Conservation (phyloP, 2,329 filamentous ascomycete genomes). For the Aspergillus clavatus region DNA sequence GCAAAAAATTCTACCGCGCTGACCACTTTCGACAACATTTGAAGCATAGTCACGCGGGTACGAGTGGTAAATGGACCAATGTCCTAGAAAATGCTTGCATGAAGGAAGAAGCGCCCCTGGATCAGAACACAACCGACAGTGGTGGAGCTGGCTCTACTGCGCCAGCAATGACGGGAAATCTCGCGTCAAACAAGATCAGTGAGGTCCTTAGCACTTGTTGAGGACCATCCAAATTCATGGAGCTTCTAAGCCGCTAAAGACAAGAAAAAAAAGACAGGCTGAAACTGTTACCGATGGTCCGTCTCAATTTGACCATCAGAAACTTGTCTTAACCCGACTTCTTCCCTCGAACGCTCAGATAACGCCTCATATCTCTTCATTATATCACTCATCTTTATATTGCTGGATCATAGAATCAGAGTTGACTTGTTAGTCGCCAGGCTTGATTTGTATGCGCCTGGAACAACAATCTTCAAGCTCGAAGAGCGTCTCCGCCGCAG, state of each 20-base stretch:
- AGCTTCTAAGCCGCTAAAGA: not conserved
- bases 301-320: not conserved
- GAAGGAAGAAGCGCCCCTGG: slow-evolving; percentile 64
- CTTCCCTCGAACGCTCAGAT: not conserved
- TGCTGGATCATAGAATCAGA: not conserved
- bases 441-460: not conserved
- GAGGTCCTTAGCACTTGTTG: slow-evolving; percentile 28
- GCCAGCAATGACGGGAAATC: slow-evolving; percentile 11
- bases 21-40: slow-evolving; percentile 98
- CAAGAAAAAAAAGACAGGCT: too few species aligned
- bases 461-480: too few species aligned
- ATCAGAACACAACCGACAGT: slow-evolving; percentile 16
- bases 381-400: not conserved
- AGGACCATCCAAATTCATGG: slow-evolving; percentile 10
- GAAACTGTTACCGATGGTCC: not conserved
- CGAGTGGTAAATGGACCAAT: slow-evolving; percentile 98
- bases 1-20: slow-evolving; percentile 95
- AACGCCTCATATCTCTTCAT: too few species aligned
- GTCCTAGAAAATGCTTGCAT: slow-evolving; percentile 96
- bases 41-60: slow-evolving; percentile 94
- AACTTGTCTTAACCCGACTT: not conserved
- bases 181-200: slow-evolving; percentile 26
- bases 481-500: too few species aligned
- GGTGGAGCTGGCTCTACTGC: slow-evolving; percentile 7
- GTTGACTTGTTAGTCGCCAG: not conserved